phyloP scores from a whole-genome alignment of 129 eudicot species.

The Artemisia tridentata region DNA sequence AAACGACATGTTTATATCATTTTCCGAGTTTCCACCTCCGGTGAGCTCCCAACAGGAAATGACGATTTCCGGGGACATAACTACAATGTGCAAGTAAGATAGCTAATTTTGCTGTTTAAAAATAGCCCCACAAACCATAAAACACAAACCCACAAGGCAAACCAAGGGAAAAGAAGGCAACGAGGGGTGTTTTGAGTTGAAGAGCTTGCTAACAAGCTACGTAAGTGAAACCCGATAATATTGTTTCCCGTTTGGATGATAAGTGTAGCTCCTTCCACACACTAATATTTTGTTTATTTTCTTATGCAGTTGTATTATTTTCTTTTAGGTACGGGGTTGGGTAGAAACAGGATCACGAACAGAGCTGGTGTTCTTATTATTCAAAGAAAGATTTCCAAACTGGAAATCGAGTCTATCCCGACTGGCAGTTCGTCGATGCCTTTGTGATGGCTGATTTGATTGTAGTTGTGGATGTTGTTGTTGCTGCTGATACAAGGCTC shows the following conservation, averaged over 20 bases:
- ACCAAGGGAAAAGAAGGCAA: constrained; percentile 3
- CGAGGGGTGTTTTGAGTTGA: neutral
- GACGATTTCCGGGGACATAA: constrained; percentile 26
- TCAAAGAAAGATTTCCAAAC: constrained; percentile 68
- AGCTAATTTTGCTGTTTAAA: constrained; percentile 19
- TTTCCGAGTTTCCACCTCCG: constrained; percentile 70
- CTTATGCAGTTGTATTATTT: constrained; percentile 9
- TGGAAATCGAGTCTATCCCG: constrained; percentile 77
- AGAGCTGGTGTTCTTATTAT: constrained; percentile 48
- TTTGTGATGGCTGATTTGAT: constrained; percentile 31
- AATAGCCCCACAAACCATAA: neutral
- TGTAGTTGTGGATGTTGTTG: constrained; percentile 45
- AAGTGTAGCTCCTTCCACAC: too few relatives aligned
- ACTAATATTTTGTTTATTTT: too few relatives aligned
- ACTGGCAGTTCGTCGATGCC: constrained; percentile 63
- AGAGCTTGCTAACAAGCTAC: too few relatives aligned
- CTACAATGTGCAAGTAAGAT: constrained; percentile 75
- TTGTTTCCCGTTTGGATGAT: too few relatives aligned
- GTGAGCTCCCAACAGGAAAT: constrained; percentile 46
- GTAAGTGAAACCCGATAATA: too few relatives aligned
- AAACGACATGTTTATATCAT: constrained; percentile 18
- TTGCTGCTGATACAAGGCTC: constrained; percentile 64
- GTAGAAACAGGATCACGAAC: constrained; percentile 55
- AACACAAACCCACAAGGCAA: constrained; percentile 21
- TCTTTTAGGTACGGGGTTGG: constrained; percentile 56